A percentile compares a stretch with the other conserved stretches of the same genome.
Evolutionary conservation across 2,329 filamentous ascomycete genomes (phyloP).

Genomic region (Kalmusia sp.): DNA sequence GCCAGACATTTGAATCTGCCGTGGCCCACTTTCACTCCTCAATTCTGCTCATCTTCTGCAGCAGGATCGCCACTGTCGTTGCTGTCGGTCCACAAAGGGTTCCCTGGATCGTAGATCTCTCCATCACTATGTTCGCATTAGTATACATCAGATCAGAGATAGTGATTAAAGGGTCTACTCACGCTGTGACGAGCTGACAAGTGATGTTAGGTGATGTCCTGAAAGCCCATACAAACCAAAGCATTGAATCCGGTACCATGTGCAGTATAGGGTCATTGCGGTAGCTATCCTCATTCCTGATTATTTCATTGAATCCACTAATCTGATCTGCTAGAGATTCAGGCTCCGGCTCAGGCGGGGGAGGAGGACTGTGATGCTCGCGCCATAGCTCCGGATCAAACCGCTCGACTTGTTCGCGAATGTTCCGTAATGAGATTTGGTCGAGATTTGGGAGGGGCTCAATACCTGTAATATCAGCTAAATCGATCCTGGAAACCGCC

Average conservation of each 20-base stretch:
- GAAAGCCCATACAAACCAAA: conserved; percentile 29
- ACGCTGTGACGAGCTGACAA: background rate
- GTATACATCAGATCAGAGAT: background rate
- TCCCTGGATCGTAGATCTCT: background rate
- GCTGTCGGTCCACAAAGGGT: background rate
- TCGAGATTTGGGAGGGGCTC: background rate
- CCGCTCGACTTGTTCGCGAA: conserved; percentile 19
- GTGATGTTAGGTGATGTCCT: conserved; percentile 13
- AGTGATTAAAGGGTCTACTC: background rate
- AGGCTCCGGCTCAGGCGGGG: conserved; percentile 15
- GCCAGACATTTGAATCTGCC: no score
- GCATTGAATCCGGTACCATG: conserved; percentile 17
- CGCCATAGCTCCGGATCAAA: conserved; percentile 38
- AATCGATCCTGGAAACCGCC: background rate
- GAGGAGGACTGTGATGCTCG: conserved; percentile 17
- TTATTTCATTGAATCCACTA: conserved; percentile 20
- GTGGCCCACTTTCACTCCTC: no score
- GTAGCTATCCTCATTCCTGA: conserved; percentile 27
- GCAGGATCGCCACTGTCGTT: no score
- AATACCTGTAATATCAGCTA: no score
- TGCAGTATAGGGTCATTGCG: conserved; percentile 22
- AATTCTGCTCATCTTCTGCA: background rate
- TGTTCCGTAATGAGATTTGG: conserved; percentile 13
- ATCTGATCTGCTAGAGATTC: conserved; percentile 15
- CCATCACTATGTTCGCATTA: background rate